These are phyloP conservation scores for Geotrichum fermentans DNA, from an alignment of 1,139 yeast species.

Conservation along the genomic window DNA sequence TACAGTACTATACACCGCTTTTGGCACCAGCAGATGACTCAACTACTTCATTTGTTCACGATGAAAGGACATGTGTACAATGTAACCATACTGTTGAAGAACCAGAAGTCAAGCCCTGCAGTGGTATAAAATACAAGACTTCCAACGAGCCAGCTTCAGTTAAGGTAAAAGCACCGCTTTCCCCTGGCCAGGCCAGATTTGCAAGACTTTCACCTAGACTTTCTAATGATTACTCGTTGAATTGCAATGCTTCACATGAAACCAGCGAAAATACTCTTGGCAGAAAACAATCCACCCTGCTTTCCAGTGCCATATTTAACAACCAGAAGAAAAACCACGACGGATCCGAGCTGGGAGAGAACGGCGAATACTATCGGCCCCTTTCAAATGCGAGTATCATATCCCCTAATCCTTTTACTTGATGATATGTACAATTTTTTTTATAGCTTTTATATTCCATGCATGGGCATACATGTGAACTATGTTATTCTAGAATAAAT, in stretches of 20 bases:
- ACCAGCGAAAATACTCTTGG: conserved; percentile 1
- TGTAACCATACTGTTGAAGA: background rate
- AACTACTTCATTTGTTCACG: background rate
- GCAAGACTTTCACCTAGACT: conserved; percentile 11
- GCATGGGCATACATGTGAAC: conserved; percentile 1
- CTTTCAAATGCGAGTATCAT: conserved; percentile 12
- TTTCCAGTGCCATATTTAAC: background rate
- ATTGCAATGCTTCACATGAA: background rate
- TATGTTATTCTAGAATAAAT: conserved; percentile 8
- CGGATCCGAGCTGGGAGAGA: background rate
- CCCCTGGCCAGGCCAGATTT: conserved; percentile 14
- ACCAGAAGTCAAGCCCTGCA: background rate
- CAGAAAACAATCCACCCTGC: conserved; percentile 1
- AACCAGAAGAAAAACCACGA: background rate
- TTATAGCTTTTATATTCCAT: conserved; percentile 1
- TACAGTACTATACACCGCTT: conserved; percentile 12
- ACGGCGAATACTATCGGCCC: background rate
- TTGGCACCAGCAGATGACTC: conserved; percentile 10
- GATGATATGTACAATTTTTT: background rate
- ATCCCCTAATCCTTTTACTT: conserved; percentile 14
- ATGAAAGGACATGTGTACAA: conserved; percentile 6
- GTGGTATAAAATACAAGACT: background rate
- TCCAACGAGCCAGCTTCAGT: background rate
- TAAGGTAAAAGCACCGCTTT: background rate
- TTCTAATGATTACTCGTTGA: conserved; percentile 4